phyloP scores from a whole-genome alignment of 139 green algal species.

The Chlorella sorokiniana region DNA sequence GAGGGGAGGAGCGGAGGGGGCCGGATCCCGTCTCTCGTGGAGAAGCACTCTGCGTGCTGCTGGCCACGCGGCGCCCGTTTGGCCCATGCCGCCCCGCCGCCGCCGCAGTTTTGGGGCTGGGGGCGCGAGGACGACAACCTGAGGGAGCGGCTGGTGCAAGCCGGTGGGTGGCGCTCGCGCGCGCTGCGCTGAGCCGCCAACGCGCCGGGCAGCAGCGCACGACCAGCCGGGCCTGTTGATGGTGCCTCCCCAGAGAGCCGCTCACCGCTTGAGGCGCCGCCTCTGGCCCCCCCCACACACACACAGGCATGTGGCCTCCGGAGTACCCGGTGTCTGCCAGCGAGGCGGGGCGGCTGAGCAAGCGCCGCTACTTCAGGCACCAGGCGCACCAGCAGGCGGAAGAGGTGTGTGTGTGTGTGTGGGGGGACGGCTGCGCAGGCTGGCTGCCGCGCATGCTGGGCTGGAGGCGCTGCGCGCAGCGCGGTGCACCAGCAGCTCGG shows the following conservation, averaged over 20 bases:
- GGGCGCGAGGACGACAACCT: conserved; percentile 58
- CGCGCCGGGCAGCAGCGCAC: too few relatives aligned
- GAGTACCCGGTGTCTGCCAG: conserved; percentile 18
- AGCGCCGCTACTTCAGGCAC: conserved; percentile 40
- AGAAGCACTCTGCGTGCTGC: background rate
- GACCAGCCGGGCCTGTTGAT: background rate
- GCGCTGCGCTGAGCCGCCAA: too few relatives aligned
- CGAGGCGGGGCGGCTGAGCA: background rate
- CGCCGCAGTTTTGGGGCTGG: conserved; percentile 50
- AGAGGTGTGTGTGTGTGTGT: too few relatives aligned
- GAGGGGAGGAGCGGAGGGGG: too few relatives aligned
- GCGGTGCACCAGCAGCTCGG: background rate
- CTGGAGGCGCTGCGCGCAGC: too few relatives aligned
- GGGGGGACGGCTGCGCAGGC: too few relatives aligned
- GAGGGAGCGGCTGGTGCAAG: conserved; percentile 24
- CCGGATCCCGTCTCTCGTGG: background rate
- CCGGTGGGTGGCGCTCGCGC: background rate
- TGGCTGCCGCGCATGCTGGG: too few relatives aligned
- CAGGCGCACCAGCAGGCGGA: conserved; percentile 38
- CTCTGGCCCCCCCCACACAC: background rate
- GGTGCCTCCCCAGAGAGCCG: background rate
- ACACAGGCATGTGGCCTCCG: conserved; percentile 41
- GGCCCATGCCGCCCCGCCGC: background rate
- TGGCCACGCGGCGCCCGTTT: background rate
- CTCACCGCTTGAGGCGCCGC: background rate